A percentile compares a stretch with the other conserved stretches of the same genome.
Conservation (phyloP, 495 filamentous ascomycete species). For the Podospora conica region DNA sequence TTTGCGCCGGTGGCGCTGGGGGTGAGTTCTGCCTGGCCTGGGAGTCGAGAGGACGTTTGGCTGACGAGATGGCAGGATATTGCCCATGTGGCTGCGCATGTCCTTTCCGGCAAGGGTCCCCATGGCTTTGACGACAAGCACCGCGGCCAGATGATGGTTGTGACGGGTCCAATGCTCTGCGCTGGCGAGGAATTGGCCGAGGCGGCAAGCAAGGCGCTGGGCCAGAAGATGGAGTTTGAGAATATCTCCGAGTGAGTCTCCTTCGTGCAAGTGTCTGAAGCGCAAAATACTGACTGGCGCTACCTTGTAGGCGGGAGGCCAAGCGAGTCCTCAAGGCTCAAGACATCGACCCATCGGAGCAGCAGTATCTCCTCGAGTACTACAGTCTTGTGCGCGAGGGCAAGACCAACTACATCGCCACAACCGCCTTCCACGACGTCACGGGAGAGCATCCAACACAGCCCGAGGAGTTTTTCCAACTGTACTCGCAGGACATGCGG, state of each 20-base stretch:
- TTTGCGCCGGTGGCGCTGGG: slow-evolving; percentile 50
- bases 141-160: slow-evolving; percentile 49
- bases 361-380: slow-evolving; percentile 52
- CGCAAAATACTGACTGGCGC: slow-evolving; percentile 4
- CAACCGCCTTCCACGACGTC: slow-evolving; percentile 48
- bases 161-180: slow-evolving; percentile 51
- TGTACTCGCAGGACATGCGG: slow-evolving; percentile 41
- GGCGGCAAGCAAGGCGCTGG: slow-evolving; percentile 45
- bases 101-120: slow-evolving; percentile 46
- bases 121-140: slow-evolving; percentile 51
- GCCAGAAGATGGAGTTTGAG: slow-evolving; percentile 45
- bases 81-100: slow-evolving; percentile 45
- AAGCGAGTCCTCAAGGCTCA: slow-evolving; percentile 40
- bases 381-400: slow-evolving; percentile 53
- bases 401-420: slow-evolving; percentile 56
- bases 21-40: slow-evolving; percentile 20
- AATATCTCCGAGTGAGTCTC: slow-evolving; percentile 44
- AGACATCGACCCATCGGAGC: slow-evolving; percentile 42
- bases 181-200: slow-evolving; percentile 47
- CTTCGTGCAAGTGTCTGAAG: neutral
- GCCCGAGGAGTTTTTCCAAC: slow-evolving; percentile 48
- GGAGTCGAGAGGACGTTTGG: neutral
- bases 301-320: slow-evolving; percentile 36
- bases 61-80: slow-evolving; percentile 34
- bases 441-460: slow-evolving; percentile 46